Conservation (phyloP, 306 rosid species). For the Pterocarpus santalinus region DNA sequence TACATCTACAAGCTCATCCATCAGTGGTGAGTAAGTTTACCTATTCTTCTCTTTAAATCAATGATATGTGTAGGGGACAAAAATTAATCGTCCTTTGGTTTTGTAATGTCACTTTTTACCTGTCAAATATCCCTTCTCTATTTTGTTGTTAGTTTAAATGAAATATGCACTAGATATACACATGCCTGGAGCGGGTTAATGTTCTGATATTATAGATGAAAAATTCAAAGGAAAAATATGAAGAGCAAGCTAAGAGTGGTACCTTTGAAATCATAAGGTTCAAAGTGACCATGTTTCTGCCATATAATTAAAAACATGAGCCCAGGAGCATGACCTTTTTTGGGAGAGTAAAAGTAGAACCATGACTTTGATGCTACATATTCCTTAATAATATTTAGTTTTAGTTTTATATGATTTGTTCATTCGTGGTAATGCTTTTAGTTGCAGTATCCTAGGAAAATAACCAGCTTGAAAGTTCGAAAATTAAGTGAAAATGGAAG, state of each 20-base stretch:
- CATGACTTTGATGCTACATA: neutral
- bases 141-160: constrained; percentile 35
- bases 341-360: neutral
- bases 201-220: constrained; percentile 2
- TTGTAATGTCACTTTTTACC: constrained; percentile 18
- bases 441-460: neutral
- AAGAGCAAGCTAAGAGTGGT: neutral
- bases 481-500: neutral
- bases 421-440: constrained; percentile 6
- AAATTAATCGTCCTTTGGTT: constrained; percentile 10
- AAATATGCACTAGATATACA: neutral
- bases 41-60: neutral
- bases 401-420: neutral
- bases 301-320: neutral
- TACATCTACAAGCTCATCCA: constrained; percentile 71
- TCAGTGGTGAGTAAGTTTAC: constrained; percentile 59
- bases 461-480: neutral
- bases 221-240: neutral
- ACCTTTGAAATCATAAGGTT: constrained; percentile 2
- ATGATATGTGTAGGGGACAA: neutral
- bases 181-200: constrained; percentile 5
- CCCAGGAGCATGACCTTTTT: neutral
- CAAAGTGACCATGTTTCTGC: constrained; percentile 20
- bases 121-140: constrained; percentile 12
- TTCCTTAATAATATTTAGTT: neutral